Percentiles rank a stretch among this genome's conserved stretches.
These are phyloP conservation scores for Exophiala sp. DNA, from an alignment of 2,329 filamentous ascomycete genomes.

Conservation along the genomic window DNA sequence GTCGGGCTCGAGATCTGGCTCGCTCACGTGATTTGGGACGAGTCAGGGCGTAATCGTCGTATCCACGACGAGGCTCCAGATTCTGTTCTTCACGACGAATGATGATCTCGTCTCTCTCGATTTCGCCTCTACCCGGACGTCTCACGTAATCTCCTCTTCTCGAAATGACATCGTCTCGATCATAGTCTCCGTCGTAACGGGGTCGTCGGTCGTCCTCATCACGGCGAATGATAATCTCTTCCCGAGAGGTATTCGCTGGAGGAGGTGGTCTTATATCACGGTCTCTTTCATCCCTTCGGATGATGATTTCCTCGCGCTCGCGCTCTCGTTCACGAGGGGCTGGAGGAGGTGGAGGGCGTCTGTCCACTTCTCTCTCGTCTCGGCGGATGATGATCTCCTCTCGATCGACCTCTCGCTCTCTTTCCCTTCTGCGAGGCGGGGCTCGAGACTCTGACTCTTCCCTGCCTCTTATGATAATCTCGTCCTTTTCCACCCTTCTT, in stretches of 20 bases:
- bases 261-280: conserved; percentile 17
- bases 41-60: conserved; percentile 28
- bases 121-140: conserved; percentile 21
- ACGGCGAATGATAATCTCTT: conserved; percentile 48
- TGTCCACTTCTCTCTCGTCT: conserved; percentile 26
- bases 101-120: conserved; percentile 29
- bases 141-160: conserved; percentile 28
- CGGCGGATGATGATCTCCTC: conserved; percentile 37
- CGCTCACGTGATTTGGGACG: conserved; percentile 28
- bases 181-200: conserved; percentile 17
- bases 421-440: conserved; percentile 24
- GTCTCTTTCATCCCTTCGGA: conserved; percentile 32
- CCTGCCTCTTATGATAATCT: conserved; percentile 31
- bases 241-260: conserved; percentile 30
- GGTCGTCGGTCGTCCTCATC: conserved; percentile 27
- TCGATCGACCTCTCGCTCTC: conserved; percentile 26
- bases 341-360: conserved; percentile 22
- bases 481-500: conserved; percentile 32
- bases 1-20: conserved; percentile 28
- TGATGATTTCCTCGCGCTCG: conserved; percentile 37
- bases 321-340: conserved; percentile 28
- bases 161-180: conserved; percentile 6
- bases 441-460: conserved; percentile 20
- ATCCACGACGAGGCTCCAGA: conserved; percentile 12
- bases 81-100: conserved; percentile 41